phyloP scores from a whole-genome alignment of 768 basidiomycete species.

The Tephrocybe rancida region DNA sequence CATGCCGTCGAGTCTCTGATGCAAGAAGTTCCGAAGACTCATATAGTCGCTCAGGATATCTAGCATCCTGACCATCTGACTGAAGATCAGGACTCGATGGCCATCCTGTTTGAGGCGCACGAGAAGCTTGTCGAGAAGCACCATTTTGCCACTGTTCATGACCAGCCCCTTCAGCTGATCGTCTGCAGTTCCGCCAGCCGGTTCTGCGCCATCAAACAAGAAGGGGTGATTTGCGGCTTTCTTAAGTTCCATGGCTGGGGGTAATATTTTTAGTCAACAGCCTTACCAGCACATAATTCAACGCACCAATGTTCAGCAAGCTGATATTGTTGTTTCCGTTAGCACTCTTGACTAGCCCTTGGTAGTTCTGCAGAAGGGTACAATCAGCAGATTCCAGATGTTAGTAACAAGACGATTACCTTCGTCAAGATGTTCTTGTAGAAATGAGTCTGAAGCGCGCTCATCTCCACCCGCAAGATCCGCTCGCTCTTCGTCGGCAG shows the following conservation, averaged over 20 bases:
- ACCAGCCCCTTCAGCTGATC: slow-evolving; percentile 95
- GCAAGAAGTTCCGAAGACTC: slow-evolving; percentile 83
- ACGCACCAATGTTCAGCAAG: slow-evolving; percentile 88
- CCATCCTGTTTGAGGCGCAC: slow-evolving; percentile 86
- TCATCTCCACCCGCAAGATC: slow-evolving; percentile 97
- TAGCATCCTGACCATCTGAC: slow-evolving; percentile 98
- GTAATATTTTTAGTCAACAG: slow-evolving; percentile 3
- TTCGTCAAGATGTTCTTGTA: slow-evolving; percentile 98
- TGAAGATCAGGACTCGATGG: slow-evolving; percentile 98
- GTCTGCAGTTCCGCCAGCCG: slow-evolving; percentile 57
- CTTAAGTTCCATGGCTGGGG: slow-evolving; percentile 94
- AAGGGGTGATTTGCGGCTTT: slow-evolving; percentile 99
- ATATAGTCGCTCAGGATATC: slow-evolving; percentile 99
- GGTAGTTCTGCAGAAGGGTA: slow-evolving; percentile 72
- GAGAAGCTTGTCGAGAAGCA: slow-evolving; percentile 96
- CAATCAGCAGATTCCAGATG: background rate
- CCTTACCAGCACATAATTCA: background rate
- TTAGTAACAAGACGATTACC: slow-evolving; percentile 37
- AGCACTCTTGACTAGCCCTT: slow-evolving; percentile 87
- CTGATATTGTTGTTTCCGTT: slow-evolving; percentile 91
- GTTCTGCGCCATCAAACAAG: slow-evolving; percentile 95
- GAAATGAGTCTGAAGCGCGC: slow-evolving; percentile 92
- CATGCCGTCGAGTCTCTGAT: slow-evolving; percentile 95
- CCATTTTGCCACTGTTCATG: slow-evolving; percentile 99
- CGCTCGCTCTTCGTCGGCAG: slow-evolving; percentile 98